Conservation (phyloP, 2,329 filamentous ascomycete species). For the Apiospora phragmitis region DNA sequence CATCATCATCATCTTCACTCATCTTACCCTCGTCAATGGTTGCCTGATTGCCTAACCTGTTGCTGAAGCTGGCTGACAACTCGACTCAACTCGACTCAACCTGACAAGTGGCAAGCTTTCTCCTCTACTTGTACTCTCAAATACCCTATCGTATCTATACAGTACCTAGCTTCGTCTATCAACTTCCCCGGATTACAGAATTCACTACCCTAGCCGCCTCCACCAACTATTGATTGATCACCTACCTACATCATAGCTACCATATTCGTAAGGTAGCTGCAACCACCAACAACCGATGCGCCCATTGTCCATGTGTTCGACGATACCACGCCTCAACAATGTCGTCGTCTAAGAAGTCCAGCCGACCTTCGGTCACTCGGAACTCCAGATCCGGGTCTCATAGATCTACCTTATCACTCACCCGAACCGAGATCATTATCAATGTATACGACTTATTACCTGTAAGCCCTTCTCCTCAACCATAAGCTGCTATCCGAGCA, state of each 20-base stretch:
- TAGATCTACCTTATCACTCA: slow-evolving; percentile 66
- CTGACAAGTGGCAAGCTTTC: slow-evolving; percentile 1
- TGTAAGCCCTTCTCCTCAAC: slow-evolving; percentile 41
- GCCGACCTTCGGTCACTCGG: slow-evolving; percentile 33
- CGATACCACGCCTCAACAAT: slow-evolving; percentile 26
- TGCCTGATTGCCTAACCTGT: neutral
- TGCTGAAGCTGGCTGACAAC: neutral
- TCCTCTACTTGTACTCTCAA: neutral
- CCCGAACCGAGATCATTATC: slow-evolving; percentile 73
- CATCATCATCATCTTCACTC: neutral
- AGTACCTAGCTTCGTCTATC: neutral
- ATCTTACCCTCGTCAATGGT: neutral
- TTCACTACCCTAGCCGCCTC: slow-evolving; percentile 10
- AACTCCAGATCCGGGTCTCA: slow-evolving; percentile 45
- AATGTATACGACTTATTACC: slow-evolving; percentile 78
- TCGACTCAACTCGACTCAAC: neutral
- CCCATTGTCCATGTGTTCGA: neutral
- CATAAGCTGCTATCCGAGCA: slow-evolving; percentile 7
- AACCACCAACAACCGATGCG: neutral
- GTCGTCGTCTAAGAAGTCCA: slow-evolving; percentile 46
- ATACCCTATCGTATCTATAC: neutral
- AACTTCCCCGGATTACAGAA: slow-evolving; percentile 8
- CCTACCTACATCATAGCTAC: slow-evolving; percentile 6
- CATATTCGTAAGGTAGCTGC: neutral
- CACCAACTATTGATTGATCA: slow-evolving; percentile 9